phyloP scores from a whole-genome alignment of 805 yeast species.

The Isabelozyma heimii region DNA sequence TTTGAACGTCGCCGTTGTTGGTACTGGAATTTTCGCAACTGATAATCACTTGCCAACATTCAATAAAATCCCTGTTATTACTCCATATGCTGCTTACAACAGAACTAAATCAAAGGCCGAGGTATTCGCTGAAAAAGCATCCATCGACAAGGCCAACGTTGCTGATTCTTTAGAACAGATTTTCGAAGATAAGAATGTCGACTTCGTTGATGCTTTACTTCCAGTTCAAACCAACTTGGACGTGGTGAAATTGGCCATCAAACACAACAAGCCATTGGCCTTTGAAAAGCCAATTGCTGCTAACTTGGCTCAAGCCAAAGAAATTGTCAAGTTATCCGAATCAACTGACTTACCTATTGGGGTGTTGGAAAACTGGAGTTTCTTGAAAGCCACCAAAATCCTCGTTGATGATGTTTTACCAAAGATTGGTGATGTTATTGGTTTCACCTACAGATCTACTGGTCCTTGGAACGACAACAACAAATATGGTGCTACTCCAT shows the following conservation, averaged over 20 bases:
- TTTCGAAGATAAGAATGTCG: conserved; percentile 63
- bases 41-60: conserved; percentile 79
- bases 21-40: conserved; percentile 87
- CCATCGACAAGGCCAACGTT: conserved; percentile 47
- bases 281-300: conserved; percentile 95
- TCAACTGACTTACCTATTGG: conserved; percentile 65
- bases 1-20: conserved; percentile 64
- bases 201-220: conserved; percentile 77
- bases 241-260: conserved; percentile 67
- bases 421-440: conserved; percentile 68
- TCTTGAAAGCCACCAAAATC: conserved; percentile 54
- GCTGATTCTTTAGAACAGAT: conserved; percentile 63
- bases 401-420: conserved; percentile 55
- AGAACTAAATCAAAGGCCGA: conserved; percentile 84
- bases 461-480: conserved; percentile 64
- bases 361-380: conserved; percentile 86
- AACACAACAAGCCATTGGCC: conserved; percentile 72
- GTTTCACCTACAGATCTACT: conserved; percentile 71
- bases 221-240: conserved; percentile 83
- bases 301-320: conserved; percentile 71
- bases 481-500: conserved; percentile 66
- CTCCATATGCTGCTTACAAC: conserved; percentile 72
- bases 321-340: conserved; percentile 67
- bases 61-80: conserved; percentile 48
- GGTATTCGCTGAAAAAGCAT: conserved; percentile 65